Percentiles rank a stretch among this genome's conserved stretches.
Evolutionary conservation across 768 basidiomycete genomes (phyloP).

Genomic region (Flagelloscypha sp.): DNA sequence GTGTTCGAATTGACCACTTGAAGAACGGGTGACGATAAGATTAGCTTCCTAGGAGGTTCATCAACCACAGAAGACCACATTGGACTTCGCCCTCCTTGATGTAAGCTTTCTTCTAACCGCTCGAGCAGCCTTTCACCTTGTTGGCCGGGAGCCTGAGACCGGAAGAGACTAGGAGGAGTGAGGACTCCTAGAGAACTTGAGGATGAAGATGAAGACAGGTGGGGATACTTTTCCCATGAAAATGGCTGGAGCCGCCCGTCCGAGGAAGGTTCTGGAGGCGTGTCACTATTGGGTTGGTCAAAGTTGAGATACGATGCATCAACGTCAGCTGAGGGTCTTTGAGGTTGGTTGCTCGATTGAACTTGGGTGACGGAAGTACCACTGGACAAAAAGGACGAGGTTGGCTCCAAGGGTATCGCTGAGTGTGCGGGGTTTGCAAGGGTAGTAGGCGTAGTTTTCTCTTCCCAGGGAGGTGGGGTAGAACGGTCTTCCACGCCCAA

Average conservation of each 20-base stretch:
- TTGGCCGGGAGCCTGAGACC: no score
- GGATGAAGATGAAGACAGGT: constrained; percentile 65
- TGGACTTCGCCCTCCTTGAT: constrained; percentile 48
- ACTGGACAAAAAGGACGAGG: no score
- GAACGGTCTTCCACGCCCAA: no score
- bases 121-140: constrained; percentile 55
- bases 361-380: no score
- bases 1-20: constrained; percentile 93
- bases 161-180: no score
- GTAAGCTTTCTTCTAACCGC: constrained; percentile 62
- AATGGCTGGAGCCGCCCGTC: constrained; percentile 75
- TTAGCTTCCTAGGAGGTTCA: constrained; percentile 77
- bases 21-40: constrained; percentile 78
- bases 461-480: no score
- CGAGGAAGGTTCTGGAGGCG: constrained; percentile 49
- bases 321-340: no score
- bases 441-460: no score
- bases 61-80: constrained; percentile 64
- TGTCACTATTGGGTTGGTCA: constrained; percentile 33
- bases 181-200: no score
- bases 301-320: constrained; percentile 18
- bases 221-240: constrained; percentile 63
- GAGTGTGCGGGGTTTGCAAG: no score
- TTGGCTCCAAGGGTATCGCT: no score
- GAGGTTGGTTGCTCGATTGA: no score